These are phyloP conservation scores for Hemileia vastatrix DNA, from an alignment of 1,284 basidiomycete genomes.

Conservation along the genomic window DNA sequence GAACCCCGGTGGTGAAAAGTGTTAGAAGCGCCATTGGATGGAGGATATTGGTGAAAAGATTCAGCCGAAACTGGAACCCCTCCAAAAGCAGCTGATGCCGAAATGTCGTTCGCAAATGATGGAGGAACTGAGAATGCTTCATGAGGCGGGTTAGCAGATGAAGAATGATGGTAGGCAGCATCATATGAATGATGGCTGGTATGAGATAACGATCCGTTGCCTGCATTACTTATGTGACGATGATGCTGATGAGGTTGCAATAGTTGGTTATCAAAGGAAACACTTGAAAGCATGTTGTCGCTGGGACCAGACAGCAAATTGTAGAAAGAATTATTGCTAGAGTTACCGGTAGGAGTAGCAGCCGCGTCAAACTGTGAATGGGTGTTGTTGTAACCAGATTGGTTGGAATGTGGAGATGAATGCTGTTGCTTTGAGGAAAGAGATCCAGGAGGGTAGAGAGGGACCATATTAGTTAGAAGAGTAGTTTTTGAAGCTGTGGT, in stretches of 20 bases:
- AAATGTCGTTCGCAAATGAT: constrained; percentile 12
- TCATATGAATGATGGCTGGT: constrained; percentile 8
- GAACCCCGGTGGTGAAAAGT: constrained; percentile 16
- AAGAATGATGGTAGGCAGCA: not conserved
- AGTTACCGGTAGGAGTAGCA: too few relatives aligned
- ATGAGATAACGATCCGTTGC: constrained; percentile 10
- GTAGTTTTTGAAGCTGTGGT: too few relatives aligned
- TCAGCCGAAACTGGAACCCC: constrained; percentile 22
- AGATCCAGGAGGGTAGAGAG: too few relatives aligned
- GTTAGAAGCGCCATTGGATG: not conserved
- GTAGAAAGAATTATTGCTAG: too few relatives aligned
- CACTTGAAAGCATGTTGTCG: too few relatives aligned
- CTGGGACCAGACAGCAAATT: too few relatives aligned
- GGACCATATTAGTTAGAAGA: too few relatives aligned
- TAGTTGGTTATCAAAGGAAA: too few relatives aligned
- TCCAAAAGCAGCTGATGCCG: constrained; percentile 17
- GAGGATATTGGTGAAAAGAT: constrained; percentile 19
- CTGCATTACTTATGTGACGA: constrained; percentile 20
- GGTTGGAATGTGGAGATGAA: too few relatives aligned
- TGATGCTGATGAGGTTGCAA: constrained; percentile 11
- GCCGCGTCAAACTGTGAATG: too few relatives aligned
- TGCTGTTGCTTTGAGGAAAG: too few relatives aligned
- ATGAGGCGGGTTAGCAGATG: not conserved
- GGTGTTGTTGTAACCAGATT: too few relatives aligned
- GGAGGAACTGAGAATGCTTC: constrained; percentile 6